These are phyloP conservation scores for Cutaneotrichosporon cutaneum DNA, from an alignment of 1,284 basidiomycete genomes.

Conservation along the genomic window DNA sequence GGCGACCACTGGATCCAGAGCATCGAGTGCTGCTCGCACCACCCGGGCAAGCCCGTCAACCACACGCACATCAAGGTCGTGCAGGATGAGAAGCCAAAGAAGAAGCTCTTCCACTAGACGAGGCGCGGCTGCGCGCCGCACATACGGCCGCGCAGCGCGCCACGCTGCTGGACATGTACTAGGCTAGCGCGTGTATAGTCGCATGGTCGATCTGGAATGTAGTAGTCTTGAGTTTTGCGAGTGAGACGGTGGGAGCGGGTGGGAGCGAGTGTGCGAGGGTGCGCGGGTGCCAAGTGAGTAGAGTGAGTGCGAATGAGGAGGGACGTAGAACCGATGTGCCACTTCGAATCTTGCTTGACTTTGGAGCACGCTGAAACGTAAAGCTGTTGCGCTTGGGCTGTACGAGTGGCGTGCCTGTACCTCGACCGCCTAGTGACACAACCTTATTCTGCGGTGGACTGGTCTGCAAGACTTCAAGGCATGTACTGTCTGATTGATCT, in stretches of 20 bases:
- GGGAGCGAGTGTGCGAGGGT: too few species aligned
- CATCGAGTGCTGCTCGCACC: constrained; percentile 67
- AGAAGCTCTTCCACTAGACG: constrained; percentile 52
- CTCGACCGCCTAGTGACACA: background rate
- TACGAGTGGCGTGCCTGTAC: background rate
- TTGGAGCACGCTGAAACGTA: too few species aligned
- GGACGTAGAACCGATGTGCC: too few species aligned
- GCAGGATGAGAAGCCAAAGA: constrained; percentile 51
- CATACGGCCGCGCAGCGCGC: background rate
- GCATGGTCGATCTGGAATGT: constrained; percentile 8
- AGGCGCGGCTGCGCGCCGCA: background rate
- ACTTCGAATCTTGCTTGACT: too few species aligned
- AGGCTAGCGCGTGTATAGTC: constrained; percentile 7
- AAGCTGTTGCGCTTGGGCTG: too few species aligned
- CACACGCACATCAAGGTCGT: constrained; percentile 55
- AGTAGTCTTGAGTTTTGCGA: constrained; percentile 2
- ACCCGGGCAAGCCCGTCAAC: constrained; percentile 45
- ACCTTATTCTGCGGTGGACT: background rate
- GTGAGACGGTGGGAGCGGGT: too few species aligned
- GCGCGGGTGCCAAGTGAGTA: too few species aligned
- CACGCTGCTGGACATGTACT: constrained; percentile 4
- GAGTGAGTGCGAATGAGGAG: too few species aligned
- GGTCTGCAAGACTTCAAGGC: too few species aligned
- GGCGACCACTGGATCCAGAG: constrained; percentile 64
- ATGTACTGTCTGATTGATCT: too few species aligned